phyloP scores from a whole-genome alignment of 164 flowering plant species.

The Vitis amurensis region DNA sequence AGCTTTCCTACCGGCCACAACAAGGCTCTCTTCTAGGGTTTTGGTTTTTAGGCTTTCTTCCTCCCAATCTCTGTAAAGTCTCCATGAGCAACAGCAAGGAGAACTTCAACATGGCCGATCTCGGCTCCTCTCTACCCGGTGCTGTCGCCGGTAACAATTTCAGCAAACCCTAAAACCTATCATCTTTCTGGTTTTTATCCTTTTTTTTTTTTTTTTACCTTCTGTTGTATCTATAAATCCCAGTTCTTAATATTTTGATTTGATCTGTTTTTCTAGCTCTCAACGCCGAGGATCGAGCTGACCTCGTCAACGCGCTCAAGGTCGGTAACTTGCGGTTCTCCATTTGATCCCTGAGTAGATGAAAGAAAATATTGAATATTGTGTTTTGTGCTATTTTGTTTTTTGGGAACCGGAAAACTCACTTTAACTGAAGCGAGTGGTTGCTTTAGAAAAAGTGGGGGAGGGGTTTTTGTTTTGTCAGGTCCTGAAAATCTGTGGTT shows the following conservation, averaged over 20 bases:
- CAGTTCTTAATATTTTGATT: not conserved
- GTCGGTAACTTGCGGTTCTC: constrained; percentile 23
- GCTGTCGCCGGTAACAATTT: constrained; percentile 21
- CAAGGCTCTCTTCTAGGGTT: constrained; percentile 24
- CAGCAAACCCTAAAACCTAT: not conserved
- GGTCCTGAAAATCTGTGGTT: not conserved
- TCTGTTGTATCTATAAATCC: not conserved
- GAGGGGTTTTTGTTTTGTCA: no score
- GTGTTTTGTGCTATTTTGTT: not conserved
- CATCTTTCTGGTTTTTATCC: not conserved
- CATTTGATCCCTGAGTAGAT: not conserved
- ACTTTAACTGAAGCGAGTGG: no score
- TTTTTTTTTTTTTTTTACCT: not conserved
- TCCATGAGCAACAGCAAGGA: constrained; percentile 47
- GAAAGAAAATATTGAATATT: not conserved
- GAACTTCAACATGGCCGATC: constrained; percentile 52
- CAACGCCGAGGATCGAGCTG: constrained; percentile 54
- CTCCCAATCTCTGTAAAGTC: not conserved
- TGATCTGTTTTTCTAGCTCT: constrained; percentile 38
- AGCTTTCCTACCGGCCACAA: no score
- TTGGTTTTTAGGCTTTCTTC: constrained; percentile 7
- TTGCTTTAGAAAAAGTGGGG: no score
- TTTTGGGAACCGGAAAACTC: not conserved
- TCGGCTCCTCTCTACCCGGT: constrained; percentile 32
- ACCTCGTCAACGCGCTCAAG: constrained; percentile 63